Conservation (phyloP, 148 eudicot genomes). For the Talinum fruticosum region DNA sequence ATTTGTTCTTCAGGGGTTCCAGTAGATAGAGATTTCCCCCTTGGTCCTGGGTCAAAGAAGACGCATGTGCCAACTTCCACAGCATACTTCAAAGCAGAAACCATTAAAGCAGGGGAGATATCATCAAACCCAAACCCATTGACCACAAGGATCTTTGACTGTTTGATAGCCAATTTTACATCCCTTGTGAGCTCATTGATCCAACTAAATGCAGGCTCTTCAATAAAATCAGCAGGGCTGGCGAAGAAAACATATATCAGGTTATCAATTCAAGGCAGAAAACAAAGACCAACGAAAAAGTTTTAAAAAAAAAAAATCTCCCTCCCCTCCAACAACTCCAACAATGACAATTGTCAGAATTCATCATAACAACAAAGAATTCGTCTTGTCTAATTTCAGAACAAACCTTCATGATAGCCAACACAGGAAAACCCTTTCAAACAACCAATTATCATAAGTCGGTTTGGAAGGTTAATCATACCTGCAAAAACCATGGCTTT, state of each 20-base stretch:
- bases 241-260: constrained; percentile 12
- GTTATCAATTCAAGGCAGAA: too few species aligned
- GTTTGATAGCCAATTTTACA: constrained; percentile 70
- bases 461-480: too few species aligned
- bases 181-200: constrained; percentile 52
- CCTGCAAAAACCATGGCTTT: constrained; percentile 97
- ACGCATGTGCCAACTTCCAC: constrained; percentile 76
- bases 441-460: too few species aligned
- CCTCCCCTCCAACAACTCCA: too few species aligned
- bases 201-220: constrained; percentile 90
- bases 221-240: constrained; percentile 89
- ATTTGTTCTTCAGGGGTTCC: constrained; percentile 81
- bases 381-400: too few species aligned
- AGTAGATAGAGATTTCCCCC: constrained; percentile 60
- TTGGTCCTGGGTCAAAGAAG: constrained; percentile 98
- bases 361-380: too few species aligned
- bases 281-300: too few species aligned
- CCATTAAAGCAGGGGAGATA: constrained; percentile 68
- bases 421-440: too few species aligned
- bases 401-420: too few species aligned
- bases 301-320: too few species aligned
- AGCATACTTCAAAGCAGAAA: constrained; percentile 77
- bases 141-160: constrained; percentile 79
- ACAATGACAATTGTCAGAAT: too few species aligned
- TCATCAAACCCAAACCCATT: constrained; percentile 98